phyloP scores from a whole-genome alignment of 495 filamentous ascomycete species.

The Xylaria flabelliformis region DNA sequence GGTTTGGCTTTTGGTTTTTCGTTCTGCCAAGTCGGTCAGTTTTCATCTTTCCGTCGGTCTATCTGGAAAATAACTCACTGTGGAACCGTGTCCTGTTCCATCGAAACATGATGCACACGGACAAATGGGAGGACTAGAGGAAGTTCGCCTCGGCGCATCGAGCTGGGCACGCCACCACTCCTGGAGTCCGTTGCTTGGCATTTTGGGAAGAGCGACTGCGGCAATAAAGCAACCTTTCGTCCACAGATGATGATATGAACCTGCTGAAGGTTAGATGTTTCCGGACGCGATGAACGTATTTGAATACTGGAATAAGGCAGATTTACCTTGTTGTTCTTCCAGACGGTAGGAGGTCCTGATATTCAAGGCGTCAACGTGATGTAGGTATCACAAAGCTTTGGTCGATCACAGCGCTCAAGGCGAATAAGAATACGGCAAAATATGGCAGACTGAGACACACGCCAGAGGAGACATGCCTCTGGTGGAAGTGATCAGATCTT shows the following conservation, averaged over 20 bases:
- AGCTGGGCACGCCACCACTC: conserved; percentile 37
- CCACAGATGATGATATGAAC: background rate
- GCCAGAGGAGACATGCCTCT: background rate
- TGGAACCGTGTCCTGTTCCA: conserved; percentile 27
- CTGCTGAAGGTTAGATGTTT: background rate
- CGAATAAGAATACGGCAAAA: background rate
- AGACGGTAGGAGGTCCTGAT: background rate
- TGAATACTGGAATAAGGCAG: background rate
- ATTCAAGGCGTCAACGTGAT: background rate
- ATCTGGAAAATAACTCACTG: conserved; percentile 18
- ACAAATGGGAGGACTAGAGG: conserved; percentile 34
- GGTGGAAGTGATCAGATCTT: conserved; percentile 7
- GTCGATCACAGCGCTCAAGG: background rate
- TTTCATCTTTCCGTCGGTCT: background rate
- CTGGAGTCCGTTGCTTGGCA: conserved; percentile 33
- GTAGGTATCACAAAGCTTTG: background rate
- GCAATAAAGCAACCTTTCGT: background rate
- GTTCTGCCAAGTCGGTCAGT: conserved; percentile 18
- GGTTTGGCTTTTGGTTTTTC: background rate
- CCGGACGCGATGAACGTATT: background rate
- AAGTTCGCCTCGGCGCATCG: conserved; percentile 18
- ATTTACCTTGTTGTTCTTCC: background rate
- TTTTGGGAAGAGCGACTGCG: background rate
- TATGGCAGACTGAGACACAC: background rate
- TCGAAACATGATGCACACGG: conserved; percentile 42